Evolutionary conservation across 1,284 basidiomycete species (phyloP), one percentile per base, ranked within the genome.

Genomic region (Tilletia walkeri): DNA sequence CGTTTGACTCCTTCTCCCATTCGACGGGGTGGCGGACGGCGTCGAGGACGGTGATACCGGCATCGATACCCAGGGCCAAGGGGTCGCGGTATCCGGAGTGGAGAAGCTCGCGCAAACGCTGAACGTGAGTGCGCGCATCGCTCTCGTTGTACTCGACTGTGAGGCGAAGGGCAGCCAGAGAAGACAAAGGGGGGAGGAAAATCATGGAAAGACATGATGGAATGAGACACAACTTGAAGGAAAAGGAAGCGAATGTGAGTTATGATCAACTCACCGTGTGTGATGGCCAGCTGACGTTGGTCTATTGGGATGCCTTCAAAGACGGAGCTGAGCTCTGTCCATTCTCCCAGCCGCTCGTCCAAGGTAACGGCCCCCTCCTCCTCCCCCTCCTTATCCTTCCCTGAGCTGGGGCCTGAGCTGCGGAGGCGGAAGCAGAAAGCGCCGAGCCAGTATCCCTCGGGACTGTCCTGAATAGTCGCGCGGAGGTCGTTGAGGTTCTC

Each of bases 71-170:
- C 70, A 85, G 76, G 20, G 84, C 80, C 20, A 83, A 82, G 12
- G 85, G 78, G 66, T 85, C 84, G 54, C 85, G 79, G 53, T 83
- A 80, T 30, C 85, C 85, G n/a, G 84, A 79, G 39, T 84, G 84
- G 67, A 85, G 81, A 69, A 86, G 84, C 71, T 88, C 87, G 65
- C 86, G 81, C 49, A 87, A 81, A 41, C 86, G 84, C 61, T 86
- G 82, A 49, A 88, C 82, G 49, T 86, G 84, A 71, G 85, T 83
- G 16, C 87, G 83, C 16, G 86, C 87, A 53, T 85, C 83, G 45
- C 84, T 83, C 75, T 87, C 86, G 65, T 86, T 86, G 80, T 86
- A 87, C 10, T 86, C 84, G 76, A 86, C 87, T 85, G 75, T 2
- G n/a, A 12, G 56, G 36, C 41, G 59, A 24, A 34, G 24, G 12